Base-by-base conservation (phyloP, 352 stramenopile species). In the Pythium volutum region DNA sequence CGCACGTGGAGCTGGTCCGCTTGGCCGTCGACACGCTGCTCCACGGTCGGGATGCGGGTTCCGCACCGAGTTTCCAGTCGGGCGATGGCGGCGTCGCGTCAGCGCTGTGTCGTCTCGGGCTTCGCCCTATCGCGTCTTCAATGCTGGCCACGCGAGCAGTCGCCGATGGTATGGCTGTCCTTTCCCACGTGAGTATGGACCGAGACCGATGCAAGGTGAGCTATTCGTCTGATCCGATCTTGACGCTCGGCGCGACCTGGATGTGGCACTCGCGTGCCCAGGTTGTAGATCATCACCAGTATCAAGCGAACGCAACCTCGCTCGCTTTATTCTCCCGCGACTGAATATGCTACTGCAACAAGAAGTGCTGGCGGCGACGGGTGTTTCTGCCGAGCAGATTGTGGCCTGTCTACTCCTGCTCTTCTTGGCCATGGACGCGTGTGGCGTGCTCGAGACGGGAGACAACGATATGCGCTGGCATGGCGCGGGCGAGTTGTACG, bases 381-480 rank as follows among this genome's bases (percentile, higher is more conserved):
- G 56, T n/a, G 49, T 63, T 47, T n/a, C n/a, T n/a, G n/a, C n/a
- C n/a, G 64, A 23, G 4, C 48, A 61, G 20, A 25, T 66, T 3
- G 59, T 71, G 5, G 64, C 64, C 16, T 61, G 62, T 39, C 65
- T 71, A 23, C 39, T 64, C 20, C 26, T 71, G 43, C 48, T 76
- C n/a, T 41, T 76, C n/a, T 41, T 73, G 45, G 58, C 59, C 14
- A 70, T 76, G 69, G 65, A 73, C 27, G 38, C 42, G 33, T 47
- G 39, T 41, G 47, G 15, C 7, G 56, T 51, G 23, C 39, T 63
- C 10, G 45, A 31, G 5, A 56, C 45, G 1, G 45, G 45, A 8
- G 7, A 53, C 31, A 29, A 62, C 7, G 3, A 2, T 4, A 38
- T 23, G 33, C 45, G 56, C 1, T 56, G 23, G 26, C 2, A 43